Percentiles rank a stretch among this genome's conserved stretches.
Evolutionary conservation across 1,284 basidiomycete species (phyloP).

Genomic region (Trichosporon coremiiforme): DNA sequence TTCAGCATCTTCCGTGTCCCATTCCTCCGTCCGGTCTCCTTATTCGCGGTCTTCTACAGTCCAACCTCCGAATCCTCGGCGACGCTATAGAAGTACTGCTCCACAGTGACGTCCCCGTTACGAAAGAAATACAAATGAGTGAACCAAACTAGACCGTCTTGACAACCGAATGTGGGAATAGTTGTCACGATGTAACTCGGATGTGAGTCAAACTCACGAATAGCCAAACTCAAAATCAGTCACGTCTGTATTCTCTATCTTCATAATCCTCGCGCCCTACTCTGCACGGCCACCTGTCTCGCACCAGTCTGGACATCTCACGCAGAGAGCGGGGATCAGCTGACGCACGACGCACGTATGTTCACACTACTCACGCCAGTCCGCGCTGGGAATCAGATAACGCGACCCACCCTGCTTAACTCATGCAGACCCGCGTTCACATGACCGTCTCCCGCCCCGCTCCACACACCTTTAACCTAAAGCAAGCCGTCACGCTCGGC

Average conservation of each 20-base stretch:
- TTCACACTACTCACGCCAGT: too few relatives aligned
- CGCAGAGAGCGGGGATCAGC: too few relatives aligned
- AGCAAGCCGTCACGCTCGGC: background rate
- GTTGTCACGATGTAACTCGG: background rate
- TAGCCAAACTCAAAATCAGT: conserved; percentile 7
- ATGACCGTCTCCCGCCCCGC: background rate
- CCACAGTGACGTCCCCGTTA: too few relatives aligned
- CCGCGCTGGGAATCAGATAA: background rate
- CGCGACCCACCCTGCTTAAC: background rate
- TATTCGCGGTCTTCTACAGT: too few relatives aligned
- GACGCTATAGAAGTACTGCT: background rate
- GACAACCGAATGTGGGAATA: conserved; percentile 8
- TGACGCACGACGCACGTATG: too few relatives aligned
- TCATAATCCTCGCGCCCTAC: background rate
- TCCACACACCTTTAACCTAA: background rate
- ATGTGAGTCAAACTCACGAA: too few relatives aligned
- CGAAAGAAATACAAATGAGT: background rate
- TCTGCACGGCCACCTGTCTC: background rate
- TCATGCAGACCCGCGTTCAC: background rate
- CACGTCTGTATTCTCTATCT: background rate
- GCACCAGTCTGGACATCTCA: too few relatives aligned
- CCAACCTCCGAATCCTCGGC: too few relatives aligned
- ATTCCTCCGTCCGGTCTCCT: too few relatives aligned
- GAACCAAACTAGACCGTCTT: background rate
- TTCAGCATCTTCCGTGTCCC: too few relatives aligned